Evolutionary conservation across 2,329 filamentous ascomycete species (phyloP), one percentile per base, ranked within the genome.

Genomic region (Pyrenophora teres): DNA sequence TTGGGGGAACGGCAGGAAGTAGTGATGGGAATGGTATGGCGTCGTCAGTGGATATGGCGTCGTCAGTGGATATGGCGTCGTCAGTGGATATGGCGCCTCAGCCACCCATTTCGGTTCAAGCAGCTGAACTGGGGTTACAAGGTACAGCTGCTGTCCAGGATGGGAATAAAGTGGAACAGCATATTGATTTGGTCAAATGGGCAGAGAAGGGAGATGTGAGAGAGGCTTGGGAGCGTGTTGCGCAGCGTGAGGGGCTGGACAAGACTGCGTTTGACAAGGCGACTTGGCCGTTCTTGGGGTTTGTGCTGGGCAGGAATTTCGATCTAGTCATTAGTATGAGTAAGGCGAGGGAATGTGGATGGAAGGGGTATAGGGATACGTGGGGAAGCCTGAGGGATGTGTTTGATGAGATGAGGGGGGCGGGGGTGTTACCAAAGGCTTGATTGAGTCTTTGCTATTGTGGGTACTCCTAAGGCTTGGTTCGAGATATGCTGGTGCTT

Each of bases 321-420:
- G 70, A 74, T 57, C 40, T 76, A 5, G 72, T 78, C 1, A 59
- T 74, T 36, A 75, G 68, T 46, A 78, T 80, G 73, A 78, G 68
- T 41, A 80, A 80, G 62, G 78, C 78, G 4, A 68, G 78, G 45
- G 73, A 72, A 52, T 61, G 71, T 19, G 78, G 79, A 0, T 81
- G 74, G 74, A 74, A 64, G 1, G 77, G 75, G 0, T 77, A 68
- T 46, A 52, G 37, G 5, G 60, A 67, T 46, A 57, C 71, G 1
- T 78, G 73, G 67, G 73, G 75, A 13, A 68, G 67, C 10, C 62
- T 78, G 30, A 64, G 67, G 21, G 63, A 66, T 10, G 71, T 69
- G 2, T 76, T 77, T 50, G 59, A 65, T 9, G 57, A 66, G 40
- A 53, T 76, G 64, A 42, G 75, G 64, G 36, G 76, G 59, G 23